Percentiles rank a stretch among this genome's conserved stretches.
Conservation (phyloP, 1,139 yeast genomes). For the Geotrichum macrosporum region DNA sequence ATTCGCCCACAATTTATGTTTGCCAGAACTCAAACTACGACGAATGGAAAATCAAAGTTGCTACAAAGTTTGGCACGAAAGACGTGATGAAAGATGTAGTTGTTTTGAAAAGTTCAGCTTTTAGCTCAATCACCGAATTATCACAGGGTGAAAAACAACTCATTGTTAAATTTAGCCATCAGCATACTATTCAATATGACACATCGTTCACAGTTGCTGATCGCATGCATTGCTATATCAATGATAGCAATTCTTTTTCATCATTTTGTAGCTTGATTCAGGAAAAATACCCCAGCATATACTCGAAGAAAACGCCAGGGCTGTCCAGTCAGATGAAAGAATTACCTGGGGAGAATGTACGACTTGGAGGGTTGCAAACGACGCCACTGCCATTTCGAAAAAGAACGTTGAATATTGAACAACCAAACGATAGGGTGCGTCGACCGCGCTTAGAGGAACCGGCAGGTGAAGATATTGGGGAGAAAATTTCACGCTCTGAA, state of each 20-base stretch:
- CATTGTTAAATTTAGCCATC: neutral
- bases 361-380: neutral
- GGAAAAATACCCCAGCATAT: neutral
- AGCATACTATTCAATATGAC: neutral
- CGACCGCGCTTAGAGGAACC: neutral
- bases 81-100: too few relatives aligned
- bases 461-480: conserved; percentile 6
- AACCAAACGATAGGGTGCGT: conserved; percentile 5
- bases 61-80: neutral
- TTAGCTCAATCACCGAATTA: neutral
- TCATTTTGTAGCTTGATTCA: neutral
- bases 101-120: neutral
- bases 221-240: neutral
- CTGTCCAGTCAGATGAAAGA: neutral
- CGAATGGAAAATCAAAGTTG: neutral
- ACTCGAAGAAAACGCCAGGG: neutral
- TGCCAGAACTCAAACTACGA: neutral
- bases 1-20: neutral
- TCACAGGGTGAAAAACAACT: neutral
- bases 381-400: neutral
- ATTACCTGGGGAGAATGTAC: neutral
- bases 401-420: neutral
- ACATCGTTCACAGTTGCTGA: neutral
- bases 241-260: neutral
- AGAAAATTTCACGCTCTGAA: conserved; percentile 1